Percentiles rank a stretch among this genome's conserved stretches.
phyloP scores from a whole-genome alignment of 1,284 basidiomycete genomes.

The Heterobasidion annosum region DNA sequence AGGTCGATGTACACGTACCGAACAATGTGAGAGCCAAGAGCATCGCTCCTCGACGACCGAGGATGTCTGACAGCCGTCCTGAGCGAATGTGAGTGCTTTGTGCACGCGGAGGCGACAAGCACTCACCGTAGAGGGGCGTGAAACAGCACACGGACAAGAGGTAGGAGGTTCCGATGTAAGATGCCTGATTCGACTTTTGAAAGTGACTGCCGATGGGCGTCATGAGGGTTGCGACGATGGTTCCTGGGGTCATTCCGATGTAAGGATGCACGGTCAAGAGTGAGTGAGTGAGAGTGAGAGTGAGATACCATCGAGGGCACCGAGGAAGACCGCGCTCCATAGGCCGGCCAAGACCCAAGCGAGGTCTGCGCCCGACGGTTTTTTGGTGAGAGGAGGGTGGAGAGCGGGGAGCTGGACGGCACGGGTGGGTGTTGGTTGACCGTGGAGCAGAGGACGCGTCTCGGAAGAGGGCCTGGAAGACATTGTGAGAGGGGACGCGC shows the following conservation, averaged over 20 bases:
- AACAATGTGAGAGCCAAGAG: slow-evolving; percentile 74
- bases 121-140: slow-evolving; percentile 78
- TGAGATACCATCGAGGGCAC: slow-evolving; percentile 65
- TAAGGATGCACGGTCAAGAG: slow-evolving; percentile 11
- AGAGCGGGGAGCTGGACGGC: background rate
- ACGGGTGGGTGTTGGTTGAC: slow-evolving; percentile 9
- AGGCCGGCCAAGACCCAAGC: slow-evolving; percentile 66
- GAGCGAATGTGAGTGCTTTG: slow-evolving; percentile 3
- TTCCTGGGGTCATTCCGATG: slow-evolving; percentile 35
- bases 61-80: slow-evolving; percentile 82
- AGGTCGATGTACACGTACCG: slow-evolving; percentile 35
- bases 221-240: slow-evolving; percentile 70
- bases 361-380: slow-evolving; percentile 42
- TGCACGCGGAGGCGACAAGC: slow-evolving; percentile 5
- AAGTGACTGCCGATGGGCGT: slow-evolving; percentile 76
- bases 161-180: slow-evolving; percentile 85
- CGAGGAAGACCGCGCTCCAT: slow-evolving; percentile 75
- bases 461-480: slow-evolving; percentile 8
- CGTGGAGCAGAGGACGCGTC: slow-evolving; percentile 16
- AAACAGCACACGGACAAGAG: slow-evolving; percentile 86
- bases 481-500: background rate
- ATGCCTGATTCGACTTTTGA: slow-evolving; percentile 69
- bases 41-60: slow-evolving; percentile 82
- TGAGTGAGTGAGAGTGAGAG: slow-evolving; percentile 6
- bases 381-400: slow-evolving; percentile 21